Conservation (phyloP, 2,329 filamentous ascomycete species). For the Cladosporium halotolerans region DNA sequence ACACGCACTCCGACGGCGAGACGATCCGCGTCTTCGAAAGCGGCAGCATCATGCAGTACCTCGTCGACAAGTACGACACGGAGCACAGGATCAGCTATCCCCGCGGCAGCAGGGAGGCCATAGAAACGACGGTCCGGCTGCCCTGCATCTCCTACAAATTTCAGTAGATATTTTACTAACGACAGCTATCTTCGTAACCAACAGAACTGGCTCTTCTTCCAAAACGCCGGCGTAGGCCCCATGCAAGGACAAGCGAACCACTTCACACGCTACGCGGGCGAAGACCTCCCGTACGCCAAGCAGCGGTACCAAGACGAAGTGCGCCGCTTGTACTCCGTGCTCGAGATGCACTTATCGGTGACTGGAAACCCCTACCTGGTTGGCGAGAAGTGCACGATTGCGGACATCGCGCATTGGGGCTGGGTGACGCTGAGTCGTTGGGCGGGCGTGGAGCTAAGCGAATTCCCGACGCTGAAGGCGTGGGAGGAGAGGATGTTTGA, state of each 20-base stretch:
- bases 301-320: slow-evolving; percentile 76
- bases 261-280: slow-evolving; percentile 66
- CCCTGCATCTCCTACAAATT: neutral
- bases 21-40: slow-evolving; percentile 61
- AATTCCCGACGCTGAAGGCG: slow-evolving; percentile 66
- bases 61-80: slow-evolving; percentile 22
- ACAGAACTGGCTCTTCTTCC: slow-evolving; percentile 24
- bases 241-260: slow-evolving; percentile 81
- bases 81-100: slow-evolving; percentile 16
- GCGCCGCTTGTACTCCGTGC: slow-evolving; percentile 66
- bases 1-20: slow-evolving; percentile 54
- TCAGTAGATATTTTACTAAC: slow-evolving; percentile 1
- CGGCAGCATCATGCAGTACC: slow-evolving; percentile 16
- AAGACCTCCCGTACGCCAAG: slow-evolving; percentile 72
- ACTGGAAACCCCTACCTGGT: slow-evolving; percentile 46
- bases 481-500: slow-evolving; percentile 67
- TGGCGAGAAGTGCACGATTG: slow-evolving; percentile 61
- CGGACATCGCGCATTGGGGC: slow-evolving; percentile 72
- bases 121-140: slow-evolving; percentile 48
- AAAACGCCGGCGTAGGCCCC: slow-evolving; percentile 39
- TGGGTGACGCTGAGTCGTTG: slow-evolving; percentile 60
- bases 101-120: slow-evolving; percentile 15
- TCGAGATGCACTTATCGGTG: slow-evolving; percentile 60
- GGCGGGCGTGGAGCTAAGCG: slow-evolving; percentile 59
- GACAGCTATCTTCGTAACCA: slow-evolving; percentile 2